A percentile compares a stretch with the other conserved stretches of the same genome.
These are phyloP conservation scores for Mycosphaerella sp. DNA, from an alignment of 2,329 filamentous ascomycete genomes.

Conservation along the genomic window DNA sequence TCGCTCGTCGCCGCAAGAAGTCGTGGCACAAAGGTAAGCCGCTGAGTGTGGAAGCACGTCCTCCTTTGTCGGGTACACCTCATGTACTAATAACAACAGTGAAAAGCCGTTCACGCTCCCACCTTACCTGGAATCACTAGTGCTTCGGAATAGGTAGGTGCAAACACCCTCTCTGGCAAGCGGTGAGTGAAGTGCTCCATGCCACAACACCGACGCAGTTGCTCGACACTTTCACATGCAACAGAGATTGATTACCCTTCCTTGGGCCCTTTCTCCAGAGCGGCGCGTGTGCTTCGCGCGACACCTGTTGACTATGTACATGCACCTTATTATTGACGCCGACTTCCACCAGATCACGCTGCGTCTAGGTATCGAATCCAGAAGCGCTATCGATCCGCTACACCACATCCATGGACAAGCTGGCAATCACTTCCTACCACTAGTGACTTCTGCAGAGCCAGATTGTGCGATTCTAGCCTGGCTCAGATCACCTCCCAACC, in stretches of 20 bases:
- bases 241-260: background rate
- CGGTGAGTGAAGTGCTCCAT: background rate
- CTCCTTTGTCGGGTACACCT: too few relatives aligned
- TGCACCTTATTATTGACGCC: too few relatives aligned
- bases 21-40: background rate
- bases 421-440: too few relatives aligned
- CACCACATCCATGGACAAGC: too few relatives aligned
- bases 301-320: too few relatives aligned
- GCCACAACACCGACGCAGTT: background rate
- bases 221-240: slow-evolving; percentile 7
- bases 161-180: too few relatives aligned
- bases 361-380: too few relatives aligned
- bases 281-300: background rate
- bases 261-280: background rate
- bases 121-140: too few relatives aligned
- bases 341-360: too few relatives aligned
- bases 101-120: too few relatives aligned
- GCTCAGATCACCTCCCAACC: background rate
- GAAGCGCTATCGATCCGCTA: too few relatives aligned
- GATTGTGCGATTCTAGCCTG: background rate
- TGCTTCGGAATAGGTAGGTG: too few relatives aligned
- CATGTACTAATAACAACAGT: background rate
- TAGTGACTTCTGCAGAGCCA: background rate
- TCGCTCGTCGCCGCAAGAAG: background rate
- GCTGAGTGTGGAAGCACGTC: background rate